Base-by-base conservation (phyloP, 1,284 basidiomycete species). In the Cystobasidium slooffiae region DNA sequence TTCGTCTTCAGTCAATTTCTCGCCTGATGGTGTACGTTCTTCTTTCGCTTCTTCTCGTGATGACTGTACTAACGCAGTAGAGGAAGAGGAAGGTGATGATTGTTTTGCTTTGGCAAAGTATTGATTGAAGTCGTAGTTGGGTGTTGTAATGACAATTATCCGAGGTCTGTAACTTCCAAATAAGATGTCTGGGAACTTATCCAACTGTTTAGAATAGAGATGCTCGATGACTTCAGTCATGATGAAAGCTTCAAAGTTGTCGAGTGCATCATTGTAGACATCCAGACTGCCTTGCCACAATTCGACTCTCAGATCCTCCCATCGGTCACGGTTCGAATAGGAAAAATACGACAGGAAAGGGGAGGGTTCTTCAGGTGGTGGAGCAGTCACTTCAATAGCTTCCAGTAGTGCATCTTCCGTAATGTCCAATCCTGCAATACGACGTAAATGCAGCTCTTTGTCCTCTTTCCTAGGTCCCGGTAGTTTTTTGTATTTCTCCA, bases 41-140 rank as follows among this genome's bases (percentile, higher is more conserved):
- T 72, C 62, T 52, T 39, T 61, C 37, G 20, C 49, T 9, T 20
- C 31, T 22, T 46, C 92, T 59, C n/a, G n/a, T 76, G 78, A 31
- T 20, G 78, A 77, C 16, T 83, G 16, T 31, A 31, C 31, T 31
- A 31, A 31, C 31, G 31, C 47, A 16, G 47, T 51, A 3, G 14
- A 20, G 20, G 47, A 51, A 2, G 47, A 14, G 20, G 47, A 51
- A 51, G 47, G 16, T 3, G 47, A 51, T 6, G 47, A 5, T 5
- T 70, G 43, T 44, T 58, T 55, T 37, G 46, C 68, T 55, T 49
- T 59, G 2, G 20, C 44, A 84, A 96, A 97, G 55, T 92, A 90
- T 20, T 87, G 86, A 79, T 97, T 97, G 86, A 93, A 98, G 39
- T 87, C 88, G 82, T 91, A 94, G 16, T 91, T 93, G 0, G 94